Evolutionary conservation across 305 asterid species (phyloP), one percentile per base, ranked within the genome.

Genomic region (Plantago lanceolata): DNA sequence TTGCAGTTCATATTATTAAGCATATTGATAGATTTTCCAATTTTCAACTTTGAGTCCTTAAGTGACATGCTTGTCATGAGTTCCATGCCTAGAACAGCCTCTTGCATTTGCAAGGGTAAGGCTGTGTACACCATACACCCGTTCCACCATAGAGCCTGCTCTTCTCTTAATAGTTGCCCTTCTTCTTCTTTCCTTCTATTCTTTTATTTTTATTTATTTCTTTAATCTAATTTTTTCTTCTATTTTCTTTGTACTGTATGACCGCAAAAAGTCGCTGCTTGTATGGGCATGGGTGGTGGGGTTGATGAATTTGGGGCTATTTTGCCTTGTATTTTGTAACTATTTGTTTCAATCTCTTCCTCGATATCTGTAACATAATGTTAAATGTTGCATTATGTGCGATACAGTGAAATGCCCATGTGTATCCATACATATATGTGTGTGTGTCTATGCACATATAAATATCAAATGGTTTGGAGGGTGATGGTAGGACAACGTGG

Each of bases 1-100:
- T 54, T 58, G 60, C 71, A 67, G 57, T 63, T 57, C 53, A 35
- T 66, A 50, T 61, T 48, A 59, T 61, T 53, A 52, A 66, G 64
- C 55, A 61, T 69, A 57, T 47, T 59, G 48, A 24, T 9, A 40
- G 47, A 40, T 13, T 12, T 40, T 40, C 3, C 47, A 11, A 2
- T 37, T 40, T 13, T 13, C 12, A 1, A 4, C 47, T 40, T 12
- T 13, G 47, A 40, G 47, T 33, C 6, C 6, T 33, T 33, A 0
- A 7, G 6, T 33, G 40, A 7, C 40, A 7, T 40, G 47, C 47
- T 40, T 40, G 15, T 40, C 47, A 40, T 40, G 16, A 40, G 1
- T 40, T 9, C 15, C 12, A 40, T 40, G 14, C 47, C 47, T 40
- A 4, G 47, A 35, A 40, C 16, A 11, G 12, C 14, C 47, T 40